Conservation (phyloP, 2,329 filamentous ascomycete genomes). For the Talaromyces sp. region DNA sequence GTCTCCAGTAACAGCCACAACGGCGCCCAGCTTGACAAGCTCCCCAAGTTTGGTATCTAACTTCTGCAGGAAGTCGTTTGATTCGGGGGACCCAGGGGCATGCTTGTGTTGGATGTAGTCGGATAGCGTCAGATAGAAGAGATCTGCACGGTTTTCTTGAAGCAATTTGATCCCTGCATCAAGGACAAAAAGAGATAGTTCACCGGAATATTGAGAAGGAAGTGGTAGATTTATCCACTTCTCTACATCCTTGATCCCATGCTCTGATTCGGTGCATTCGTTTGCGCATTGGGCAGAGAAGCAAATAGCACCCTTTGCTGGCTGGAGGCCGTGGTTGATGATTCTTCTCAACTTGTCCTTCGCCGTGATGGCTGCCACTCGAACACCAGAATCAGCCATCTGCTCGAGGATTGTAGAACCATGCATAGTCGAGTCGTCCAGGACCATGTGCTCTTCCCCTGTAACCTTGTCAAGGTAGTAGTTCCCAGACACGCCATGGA, state of each 20-base stretch:
- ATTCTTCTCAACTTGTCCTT: slow-evolving; percentile 43
- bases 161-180: slow-evolving; percentile 40
- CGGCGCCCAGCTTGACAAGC: slow-evolving; percentile 28
- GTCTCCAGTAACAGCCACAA: slow-evolving; percentile 38
- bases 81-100: slow-evolving; percentile 29
- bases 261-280: slow-evolving; percentile 24
- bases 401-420: slow-evolving; percentile 39
- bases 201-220: slow-evolving; percentile 39
- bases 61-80: slow-evolving; percentile 32
- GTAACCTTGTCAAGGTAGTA: slow-evolving; percentile 39
- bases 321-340: slow-evolving; percentile 29
- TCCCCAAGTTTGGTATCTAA: slow-evolving; percentile 30
- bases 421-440: slow-evolving; percentile 35
- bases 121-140: slow-evolving; percentile 41
- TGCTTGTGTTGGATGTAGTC: slow-evolving; percentile 44
- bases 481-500: slow-evolving; percentile 41
- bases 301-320: slow-evolving; percentile 26
- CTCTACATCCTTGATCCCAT: slow-evolving; percentile 32
- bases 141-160: slow-evolving; percentile 32
- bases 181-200: slow-evolving; percentile 41
- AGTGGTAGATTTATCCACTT: slow-evolving; percentile 31
- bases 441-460: slow-evolving; percentile 36
- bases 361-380: slow-evolving; percentile 40
- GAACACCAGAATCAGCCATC: slow-evolving; percentile 34
- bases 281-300: slow-evolving; percentile 34